These are phyloP conservation scores for Cercophora sp. DNA, from an alignment of 495 filamentous ascomycete species.

Conservation along the genomic window DNA sequence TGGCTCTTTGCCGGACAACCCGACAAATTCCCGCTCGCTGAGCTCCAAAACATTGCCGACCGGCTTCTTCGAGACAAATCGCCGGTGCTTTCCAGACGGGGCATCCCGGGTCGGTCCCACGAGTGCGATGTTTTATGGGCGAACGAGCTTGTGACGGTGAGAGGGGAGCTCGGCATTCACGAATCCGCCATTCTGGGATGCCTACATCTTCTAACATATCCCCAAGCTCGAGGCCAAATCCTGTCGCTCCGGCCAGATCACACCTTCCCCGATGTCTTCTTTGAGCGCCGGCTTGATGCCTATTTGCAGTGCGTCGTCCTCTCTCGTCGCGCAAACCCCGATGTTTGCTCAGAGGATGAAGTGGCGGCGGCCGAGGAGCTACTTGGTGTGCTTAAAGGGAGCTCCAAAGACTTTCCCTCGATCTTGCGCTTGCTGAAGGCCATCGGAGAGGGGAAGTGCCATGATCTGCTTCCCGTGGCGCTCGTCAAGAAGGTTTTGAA, in stretches of 20 bases:
- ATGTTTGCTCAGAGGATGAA: constrained; percentile 14
- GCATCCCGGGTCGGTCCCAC: neutral
- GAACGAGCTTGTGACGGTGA: constrained; percentile 9
- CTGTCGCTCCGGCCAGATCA: neutral
- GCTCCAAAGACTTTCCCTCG: constrained; percentile 9
- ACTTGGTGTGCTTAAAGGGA: constrained; percentile 5
- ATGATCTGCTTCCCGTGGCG: neutral
- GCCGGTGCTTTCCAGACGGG: neutral
- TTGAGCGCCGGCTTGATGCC: constrained; percentile 2
- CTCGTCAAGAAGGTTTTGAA: constrained; percentile 10
- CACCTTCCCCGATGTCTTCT: constrained; percentile 3
- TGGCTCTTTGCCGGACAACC: neutral
- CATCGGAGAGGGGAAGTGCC: constrained; percentile 3
- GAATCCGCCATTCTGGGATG: constrained; percentile 15
- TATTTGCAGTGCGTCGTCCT: constrained; percentile 15
- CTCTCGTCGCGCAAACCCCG: neutral
- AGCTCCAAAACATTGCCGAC: constrained; percentile 7
- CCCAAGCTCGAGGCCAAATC: constrained; percentile 13
- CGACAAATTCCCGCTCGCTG: constrained; percentile 9
- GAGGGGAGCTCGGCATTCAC: constrained; percentile 8
- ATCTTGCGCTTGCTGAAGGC: constrained; percentile 7
- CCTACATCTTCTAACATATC: constrained; percentile 10
- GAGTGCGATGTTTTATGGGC: constrained; percentile 14
- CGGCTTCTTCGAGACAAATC: constrained; percentile 5
- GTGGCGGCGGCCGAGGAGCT: constrained; percentile 8